Conservation (phyloP, 75 land plant genomes). For the Pinus albicaulis region DNA sequence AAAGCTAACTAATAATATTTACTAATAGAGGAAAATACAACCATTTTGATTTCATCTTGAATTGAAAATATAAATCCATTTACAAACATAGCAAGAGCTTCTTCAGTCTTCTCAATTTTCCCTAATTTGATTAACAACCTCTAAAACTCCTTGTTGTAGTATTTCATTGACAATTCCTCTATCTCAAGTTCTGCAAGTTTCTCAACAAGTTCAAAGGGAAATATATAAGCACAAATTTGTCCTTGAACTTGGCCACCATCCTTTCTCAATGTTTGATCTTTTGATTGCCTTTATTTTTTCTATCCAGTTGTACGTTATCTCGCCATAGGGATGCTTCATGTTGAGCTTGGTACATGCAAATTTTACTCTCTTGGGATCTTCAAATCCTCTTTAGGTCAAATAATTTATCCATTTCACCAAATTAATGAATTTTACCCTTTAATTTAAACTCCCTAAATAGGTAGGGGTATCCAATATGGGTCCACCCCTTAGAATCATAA, state of each 20-base stretch:
- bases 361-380: too few species aligned
- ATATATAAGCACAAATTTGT: background rate
- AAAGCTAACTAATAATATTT: background rate
- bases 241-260: background rate
- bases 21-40: background rate
- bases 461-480: too few species aligned
- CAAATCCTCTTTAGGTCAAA: too few species aligned
- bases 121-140: background rate
- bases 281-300: background rate
- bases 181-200: background rate
- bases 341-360: background rate
- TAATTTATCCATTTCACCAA: too few species aligned
- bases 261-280: background rate
- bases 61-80: background rate
- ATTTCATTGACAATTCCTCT: background rate
- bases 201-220: background rate
- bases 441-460: too few species aligned
- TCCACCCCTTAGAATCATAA: too few species aligned
- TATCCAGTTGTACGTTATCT: background rate
- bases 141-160: background rate
- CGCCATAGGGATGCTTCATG: background rate
- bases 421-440: too few species aligned
- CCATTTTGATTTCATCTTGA: background rate
- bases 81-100: background rate
- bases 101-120: background rate